Conservation (phyloP, 768 basidiomycete species). For the Collybia mongolica region DNA sequence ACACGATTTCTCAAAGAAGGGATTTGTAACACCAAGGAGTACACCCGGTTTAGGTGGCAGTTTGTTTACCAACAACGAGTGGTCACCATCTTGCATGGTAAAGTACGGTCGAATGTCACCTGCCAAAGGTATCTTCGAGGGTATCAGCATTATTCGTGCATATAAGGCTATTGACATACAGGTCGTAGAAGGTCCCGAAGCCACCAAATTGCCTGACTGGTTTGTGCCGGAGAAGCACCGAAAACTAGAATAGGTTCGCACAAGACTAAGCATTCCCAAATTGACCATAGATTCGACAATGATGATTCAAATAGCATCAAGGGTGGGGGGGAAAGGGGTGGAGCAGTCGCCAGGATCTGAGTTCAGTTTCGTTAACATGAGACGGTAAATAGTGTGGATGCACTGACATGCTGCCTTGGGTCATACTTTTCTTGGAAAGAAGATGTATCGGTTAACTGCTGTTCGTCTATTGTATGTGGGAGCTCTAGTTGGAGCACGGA, state of each 20-base stretch:
- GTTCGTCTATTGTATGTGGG: constrained; percentile 66
- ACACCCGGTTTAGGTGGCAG: constrained; percentile 77
- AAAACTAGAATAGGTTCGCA: constrained; percentile 90
- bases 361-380: constrained; percentile 3
- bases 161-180: constrained; percentile 33
- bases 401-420: constrained; percentile 47
- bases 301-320: constrained; percentile 62
- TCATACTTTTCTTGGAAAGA: constrained; percentile 53
- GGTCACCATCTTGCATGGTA: constrained; percentile 94
- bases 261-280: constrained; percentile 92
- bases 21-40: constrained; percentile 85
- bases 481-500: constrained; percentile 71
- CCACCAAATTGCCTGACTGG: constrained; percentile 92
- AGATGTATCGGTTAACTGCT: constrained; percentile 62
- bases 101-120: constrained; percentile 92
- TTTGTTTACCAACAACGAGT: constrained; percentile 71
- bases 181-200: constrained; percentile 84
- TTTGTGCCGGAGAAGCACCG: constrained; percentile 73
- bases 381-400: background rate
- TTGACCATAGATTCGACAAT: constrained; percentile 70
- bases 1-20: constrained; percentile 78
- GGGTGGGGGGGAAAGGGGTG: constrained; percentile 57
- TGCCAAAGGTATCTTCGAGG: constrained; percentile 69
- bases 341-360: constrained; percentile 68
- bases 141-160: constrained; percentile 1